A percentile compares a stretch with the other conserved stretches of the same genome.
Conservation (phyloP, 495 filamentous ascomycete genomes). For the Penicillium nucicola region DNA sequence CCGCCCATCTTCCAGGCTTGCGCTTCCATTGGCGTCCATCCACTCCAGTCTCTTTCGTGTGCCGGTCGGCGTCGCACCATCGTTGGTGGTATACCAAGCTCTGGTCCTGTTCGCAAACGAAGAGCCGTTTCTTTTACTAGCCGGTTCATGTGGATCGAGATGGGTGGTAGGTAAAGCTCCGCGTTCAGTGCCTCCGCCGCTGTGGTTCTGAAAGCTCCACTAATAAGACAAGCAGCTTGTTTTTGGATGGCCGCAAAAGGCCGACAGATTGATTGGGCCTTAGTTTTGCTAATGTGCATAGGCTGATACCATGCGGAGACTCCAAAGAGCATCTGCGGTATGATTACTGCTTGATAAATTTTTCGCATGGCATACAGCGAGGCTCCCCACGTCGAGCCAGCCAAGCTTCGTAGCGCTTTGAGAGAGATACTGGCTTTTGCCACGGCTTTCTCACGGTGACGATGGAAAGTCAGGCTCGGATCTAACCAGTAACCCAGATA, state of each 20-base stretch:
- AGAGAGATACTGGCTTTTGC: not conserved
- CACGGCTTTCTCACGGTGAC: not conserved
- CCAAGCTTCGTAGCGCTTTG: not conserved
- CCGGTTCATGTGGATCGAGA: no score
- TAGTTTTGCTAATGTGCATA: not conserved
- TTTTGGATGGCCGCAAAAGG: slow-evolving; percentile 2
- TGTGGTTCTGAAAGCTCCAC: not conserved
- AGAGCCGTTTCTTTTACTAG: no score
- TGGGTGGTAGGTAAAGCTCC: no score
- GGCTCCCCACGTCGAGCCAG: slow-evolving; percentile 5
- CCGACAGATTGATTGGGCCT: not conserved
- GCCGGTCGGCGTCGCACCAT: no score
- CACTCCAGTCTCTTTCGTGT: no score
- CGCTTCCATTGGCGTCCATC: no score
- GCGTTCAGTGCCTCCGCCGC: no score
- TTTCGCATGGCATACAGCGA: not conserved
- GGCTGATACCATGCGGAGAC: not conserved
- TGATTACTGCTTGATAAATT: slow-evolving; percentile 5
- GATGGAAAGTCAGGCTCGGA: not conserved
- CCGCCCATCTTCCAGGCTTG: no score
- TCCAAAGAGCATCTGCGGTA: slow-evolving; percentile 8
- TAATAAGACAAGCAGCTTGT: slow-evolving; percentile 1
- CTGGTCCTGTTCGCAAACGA: no score
- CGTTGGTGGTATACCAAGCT: no score
- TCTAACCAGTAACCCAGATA: not conserved